Conservation (phyloP, 352 stramenopile species). For the Phytophthora nicotianae region DNA sequence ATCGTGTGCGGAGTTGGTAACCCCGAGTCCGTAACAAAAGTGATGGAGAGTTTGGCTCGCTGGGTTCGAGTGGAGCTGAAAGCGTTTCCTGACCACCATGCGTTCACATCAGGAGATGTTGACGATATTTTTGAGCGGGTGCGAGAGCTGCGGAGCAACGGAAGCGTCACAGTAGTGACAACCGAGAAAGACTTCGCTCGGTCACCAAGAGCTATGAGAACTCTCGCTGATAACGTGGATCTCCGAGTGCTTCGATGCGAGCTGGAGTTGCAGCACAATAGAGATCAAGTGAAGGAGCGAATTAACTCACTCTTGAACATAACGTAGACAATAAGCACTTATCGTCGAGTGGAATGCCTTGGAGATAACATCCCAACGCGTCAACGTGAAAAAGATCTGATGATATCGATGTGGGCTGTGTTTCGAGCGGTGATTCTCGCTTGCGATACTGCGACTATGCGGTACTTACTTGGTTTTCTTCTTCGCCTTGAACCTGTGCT, state of each 20-base stretch:
- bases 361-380: too few species aligned
- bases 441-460: background rate
- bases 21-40: slow-evolving; percentile 54
- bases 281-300: slow-evolving; percentile 12
- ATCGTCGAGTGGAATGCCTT: slow-evolving; percentile 3
- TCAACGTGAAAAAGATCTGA: too few species aligned
- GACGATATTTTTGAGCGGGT: slow-evolving; percentile 29
- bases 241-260: slow-evolving; percentile 45
- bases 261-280: slow-evolving; percentile 45
- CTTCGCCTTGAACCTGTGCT: slow-evolving; percentile 46
- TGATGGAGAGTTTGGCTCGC: slow-evolving; percentile 40
- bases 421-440: too few species aligned
- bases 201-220: slow-evolving; percentile 20
- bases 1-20: slow-evolving; percentile 74
- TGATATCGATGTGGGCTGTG: too few species aligned
- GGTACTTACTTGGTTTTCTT: slow-evolving; percentile 20
- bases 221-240: slow-evolving; percentile 22
- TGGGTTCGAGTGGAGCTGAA: slow-evolving; percentile 44
- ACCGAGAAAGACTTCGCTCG: slow-evolving; percentile 73
- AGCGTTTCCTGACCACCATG: slow-evolving; percentile 69
- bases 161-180: slow-evolving; percentile 52
- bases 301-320: slow-evolving; percentile 7
- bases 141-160: slow-evolving; percentile 17
- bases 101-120: slow-evolving; percentile 47
- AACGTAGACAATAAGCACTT: slow-evolving; percentile 10